Conservation (phyloP, 2,329 filamentous ascomycete genomes). For the Fusarium odoratissimum region DNA sequence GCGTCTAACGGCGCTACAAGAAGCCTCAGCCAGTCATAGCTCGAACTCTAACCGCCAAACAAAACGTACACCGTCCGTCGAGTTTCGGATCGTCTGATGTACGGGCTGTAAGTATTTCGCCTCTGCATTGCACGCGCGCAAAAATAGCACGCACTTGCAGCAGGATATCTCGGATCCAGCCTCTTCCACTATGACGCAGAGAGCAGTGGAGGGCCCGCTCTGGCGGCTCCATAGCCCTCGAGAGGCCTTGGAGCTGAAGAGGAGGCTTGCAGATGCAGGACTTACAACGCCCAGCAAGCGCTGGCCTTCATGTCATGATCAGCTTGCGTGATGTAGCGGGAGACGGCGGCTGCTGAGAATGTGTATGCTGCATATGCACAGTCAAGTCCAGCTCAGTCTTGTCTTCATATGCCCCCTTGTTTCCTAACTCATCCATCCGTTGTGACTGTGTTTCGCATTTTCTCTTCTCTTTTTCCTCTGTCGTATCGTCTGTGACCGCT, state of each 20-base stretch:
- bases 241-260: conserved; percentile 29
- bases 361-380: conserved; percentile 1
- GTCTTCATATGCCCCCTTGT: conserved; percentile 34
- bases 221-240: conserved; percentile 27
- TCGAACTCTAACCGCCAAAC: conserved; percentile 40
- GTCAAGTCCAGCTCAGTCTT: background rate
- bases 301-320: conserved; percentile 18
- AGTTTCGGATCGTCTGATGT: conserved; percentile 27
- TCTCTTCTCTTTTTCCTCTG: conserved; percentile 21
- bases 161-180: conserved; percentile 10
- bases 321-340: conserved; percentile 9
- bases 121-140: background rate
- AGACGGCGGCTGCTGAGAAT: conserved; percentile 25
- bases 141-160: conserved; percentile 35
- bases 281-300: conserved; percentile 36
- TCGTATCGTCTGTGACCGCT: conserved; percentile 19
- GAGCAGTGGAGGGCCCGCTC: conserved; percentile 22
- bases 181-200: conserved; percentile 31
- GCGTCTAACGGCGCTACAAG: conserved; percentile 36
- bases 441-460: conserved; percentile 33
- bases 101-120: background rate
- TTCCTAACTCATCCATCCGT: conserved; percentile 18
- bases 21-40: conserved; percentile 40
- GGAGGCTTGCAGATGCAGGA: conserved; percentile 39
- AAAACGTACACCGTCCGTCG: conserved; percentile 29